Base-by-base conservation (phyloP, 1,284 basidiomycete genomes). In the Boletus mariae region DNA sequence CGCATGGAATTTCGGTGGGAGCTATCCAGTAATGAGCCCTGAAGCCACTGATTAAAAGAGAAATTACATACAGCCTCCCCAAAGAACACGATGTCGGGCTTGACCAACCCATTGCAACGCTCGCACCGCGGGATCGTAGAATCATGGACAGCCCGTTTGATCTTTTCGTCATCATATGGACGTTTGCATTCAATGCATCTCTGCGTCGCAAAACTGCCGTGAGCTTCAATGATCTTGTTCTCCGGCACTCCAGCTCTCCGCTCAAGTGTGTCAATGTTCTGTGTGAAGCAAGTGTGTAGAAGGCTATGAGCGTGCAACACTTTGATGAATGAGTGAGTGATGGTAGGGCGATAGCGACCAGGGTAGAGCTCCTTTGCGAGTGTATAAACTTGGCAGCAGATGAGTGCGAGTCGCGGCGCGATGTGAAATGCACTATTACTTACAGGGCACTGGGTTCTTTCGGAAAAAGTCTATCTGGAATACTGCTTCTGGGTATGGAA, bases 31-130 rank as follows among this genome's bases (percentile, higher is more conserved):
- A 35, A 37, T 64, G 31, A 61, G 42, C 25, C 25, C n/a, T 2
- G 28, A 32, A 45, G 35, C 8, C n/a, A 15, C 45, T 10, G 10
- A 17, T 40, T 15, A 11, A 53, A 32, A 45, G 12, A 8, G 40
- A 46, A 9, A 15, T 45, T 32, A 71, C 83, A 31, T 63, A 87
- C 87, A 42, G 76, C 62, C 72, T 96, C 94, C 45, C 94, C 94
- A 64, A 96, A 96, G 73, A 97, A 95, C n/a, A 95, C 91, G 45
- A 96, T 96, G 64, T 95, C 89, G 4, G 93, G 94, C 71, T 95
- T 95, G 37, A 94, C 87, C 34, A 92, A 74, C 0, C 90, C 90
- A 1, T 72, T 73, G 62, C 90, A 93, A 8, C 64, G 58, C 50
- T 76, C 73, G 67, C 92, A 94, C 44, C 71, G 74, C 6, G 91